A percentile compares a stretch with the other conserved stretches of the same genome.
These are phyloP conservation scores for Kwoniella newhampshirensis DNA, from an alignment of 768 basidiomycete genomes.

Conservation along the genomic window DNA sequence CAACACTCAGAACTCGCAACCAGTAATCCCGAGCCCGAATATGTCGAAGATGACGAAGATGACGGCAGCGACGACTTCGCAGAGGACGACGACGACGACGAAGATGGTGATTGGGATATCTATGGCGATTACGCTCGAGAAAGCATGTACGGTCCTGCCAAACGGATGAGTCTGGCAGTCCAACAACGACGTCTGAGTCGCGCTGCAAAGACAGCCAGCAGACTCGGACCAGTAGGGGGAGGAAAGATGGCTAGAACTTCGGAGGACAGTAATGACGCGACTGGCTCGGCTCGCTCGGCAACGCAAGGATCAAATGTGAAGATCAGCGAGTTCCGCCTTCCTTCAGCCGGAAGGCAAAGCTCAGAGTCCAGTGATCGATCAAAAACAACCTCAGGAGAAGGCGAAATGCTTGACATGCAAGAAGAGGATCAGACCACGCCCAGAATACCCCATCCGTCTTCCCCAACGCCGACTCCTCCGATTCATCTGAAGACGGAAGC, in stretches of 20 bases:
- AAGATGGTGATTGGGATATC: conserved; percentile 45
- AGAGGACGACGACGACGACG: conserved; percentile 8
- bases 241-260: not conserved
- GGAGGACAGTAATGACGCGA: too few species aligned
- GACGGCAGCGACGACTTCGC: not conserved
- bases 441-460: not conserved
- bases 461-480: conserved; percentile 7
- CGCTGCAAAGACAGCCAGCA: conserved; percentile 13
- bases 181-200: conserved; percentile 16
- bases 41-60: not conserved
- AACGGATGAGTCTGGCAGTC: conserved; percentile 17
- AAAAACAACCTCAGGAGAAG: not conserved
- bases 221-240: not conserved
- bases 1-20: not conserved
- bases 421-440: conserved; percentile 16
- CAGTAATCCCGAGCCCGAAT: too few species aligned
- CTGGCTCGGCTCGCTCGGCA: too few species aligned
- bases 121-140: conserved; percentile 47
- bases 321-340: conserved; percentile 12
- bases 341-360: conserved; percentile 2
- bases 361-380: not conserved
- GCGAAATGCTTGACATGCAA: not conserved
- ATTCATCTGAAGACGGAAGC: not conserved
- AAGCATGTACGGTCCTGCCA: conserved; percentile 37
- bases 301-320: conserved; percentile 5